Base-by-base conservation (phyloP, 495 filamentous ascomycete genomes). In the Opeltia flavorubescens region DNA sequence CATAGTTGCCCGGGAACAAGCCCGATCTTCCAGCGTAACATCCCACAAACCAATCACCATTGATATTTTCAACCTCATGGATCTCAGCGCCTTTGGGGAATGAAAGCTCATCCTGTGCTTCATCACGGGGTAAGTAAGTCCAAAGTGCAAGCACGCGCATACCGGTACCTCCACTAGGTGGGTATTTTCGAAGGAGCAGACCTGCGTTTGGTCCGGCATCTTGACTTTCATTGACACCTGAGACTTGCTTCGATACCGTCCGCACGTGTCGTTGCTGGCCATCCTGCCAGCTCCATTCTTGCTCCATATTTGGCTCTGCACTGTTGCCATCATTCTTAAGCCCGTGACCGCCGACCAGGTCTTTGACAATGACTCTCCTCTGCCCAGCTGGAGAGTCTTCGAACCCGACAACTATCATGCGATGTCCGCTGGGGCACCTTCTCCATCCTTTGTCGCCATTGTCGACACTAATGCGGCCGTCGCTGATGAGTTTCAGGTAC, bases 31-130 rank as follows among this genome's bases (percentile, higher is more conserved):
- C 85, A 59, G 82, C 80, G 69, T 93, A 95, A 28, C 69, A 75
- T 0, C 88, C 88, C 66, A 77, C 78, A 46, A 69, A 84, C 86
- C 86, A 95, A 60, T 93, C 86, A 31, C 77, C 84, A 62, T 91
- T 94, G 36, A 89, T 75, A 60, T 84, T 80, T 62, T 84, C 77
- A 28, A 77, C 77, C 67, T 94, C 88, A 2, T 70, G 68, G 9
- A 95, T 73, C 62, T 89, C 84, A 0, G 87, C 86, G 4, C 81
- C 79, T 47, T 76, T 80, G 2, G 88, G 88, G 55, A 95, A 94
- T 53, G 75, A 65, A 44, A 95, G 58, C 67, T 95, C 88, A 27
- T 65, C 61, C 11, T 67, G 67, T 5, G 67, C 76, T 8, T 72
- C 74, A 5, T 71, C 72, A 6, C 62, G 65, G 0, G 84, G 86